Base-by-base conservation (phyloP, 352 stramenopile species). In the Saprolegnia diclina region DNA sequence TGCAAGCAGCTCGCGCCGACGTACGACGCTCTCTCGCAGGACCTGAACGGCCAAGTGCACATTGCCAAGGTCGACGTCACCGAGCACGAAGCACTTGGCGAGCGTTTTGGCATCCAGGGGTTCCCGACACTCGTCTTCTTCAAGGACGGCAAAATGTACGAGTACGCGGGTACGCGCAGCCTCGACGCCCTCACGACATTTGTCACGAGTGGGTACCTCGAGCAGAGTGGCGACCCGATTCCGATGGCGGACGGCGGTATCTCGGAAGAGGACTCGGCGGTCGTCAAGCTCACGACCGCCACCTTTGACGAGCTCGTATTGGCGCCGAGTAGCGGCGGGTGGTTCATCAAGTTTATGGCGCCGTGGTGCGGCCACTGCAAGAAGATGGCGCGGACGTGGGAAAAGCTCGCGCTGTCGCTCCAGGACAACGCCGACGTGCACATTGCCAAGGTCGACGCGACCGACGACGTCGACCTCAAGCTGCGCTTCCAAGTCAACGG, bases 301-400 rank as follows among this genome's bases (percentile, higher is more conserved):
- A 71, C 73, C 29, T 53, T 76, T 0, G 53, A 67, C 2, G n/a
- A 44, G 14, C 55, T 54, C 1, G 4, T 40, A 19, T 6, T 35
- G 29, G 29, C 29, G 5, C 29, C 29, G 29, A 35, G 2, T 5
- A 35, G 29, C 29, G 29, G 29, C 29, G 29, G 29, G 29, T 35
- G 29, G 29, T 35, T 35, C 29, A 35, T 35, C 29, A 35, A 35
- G 29, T 35, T 35, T 35, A 35, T 35, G 29, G 82, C 83, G 22
- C 83, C 81, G 2, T 92, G 83, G 83, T 92, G 83, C 55, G 81
- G 82, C 46, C 83, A 90, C 71, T 90, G 83, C 78, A 37, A 40
- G n/a, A 26, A 29, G 22, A 38, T 67, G 26, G 45, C 46, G 35
- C 50, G 35, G 9, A 44, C 55, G 10, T 67, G 50, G 46, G 21